Percentiles rank a stretch among this genome's conserved stretches.
Conservation (phyloP, 116 monocot genomes). For the Dioscorea cayenensis region DNA sequence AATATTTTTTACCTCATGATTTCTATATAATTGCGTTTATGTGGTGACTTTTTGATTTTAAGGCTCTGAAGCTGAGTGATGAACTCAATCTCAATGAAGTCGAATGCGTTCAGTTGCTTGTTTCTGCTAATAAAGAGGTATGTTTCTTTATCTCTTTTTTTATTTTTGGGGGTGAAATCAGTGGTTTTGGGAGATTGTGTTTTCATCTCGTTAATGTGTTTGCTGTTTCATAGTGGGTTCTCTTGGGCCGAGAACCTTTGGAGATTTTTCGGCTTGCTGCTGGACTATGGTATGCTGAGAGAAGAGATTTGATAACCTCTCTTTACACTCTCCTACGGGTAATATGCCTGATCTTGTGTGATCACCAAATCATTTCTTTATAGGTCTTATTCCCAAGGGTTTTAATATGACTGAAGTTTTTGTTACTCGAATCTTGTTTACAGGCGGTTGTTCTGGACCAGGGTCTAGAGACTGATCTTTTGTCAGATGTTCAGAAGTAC, state of each 20-base stretch:
- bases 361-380: too few relatives aligned
- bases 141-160: background rate
- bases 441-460: constrained; percentile 89
- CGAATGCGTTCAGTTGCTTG: constrained; percentile 75
- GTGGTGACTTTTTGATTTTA: background rate
- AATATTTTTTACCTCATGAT: background rate
- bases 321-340: constrained; percentile 86
- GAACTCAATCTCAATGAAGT: constrained; percentile 97
- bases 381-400: background rate
- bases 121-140: constrained; percentile 91
- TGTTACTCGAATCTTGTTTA: background rate
- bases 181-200: background rate
- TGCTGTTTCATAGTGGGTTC: constrained; percentile 51
- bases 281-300: constrained; percentile 94
- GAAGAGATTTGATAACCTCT: constrained; percentile 79
- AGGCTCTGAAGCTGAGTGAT: constrained; percentile 95
- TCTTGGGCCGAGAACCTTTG: constrained; percentile 82
- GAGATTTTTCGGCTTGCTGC: constrained; percentile 90
- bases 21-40: background rate
- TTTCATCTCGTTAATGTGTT: background rate
- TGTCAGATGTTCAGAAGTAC: constrained; percentile 64
- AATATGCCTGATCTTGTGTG: background rate
- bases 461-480: constrained; percentile 71
- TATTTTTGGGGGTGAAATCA: too few relatives aligned
- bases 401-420: background rate